phyloP scores from a whole-genome alignment of 2,329 filamentous ascomycete genomes.

The Metarhizium humberi region DNA sequence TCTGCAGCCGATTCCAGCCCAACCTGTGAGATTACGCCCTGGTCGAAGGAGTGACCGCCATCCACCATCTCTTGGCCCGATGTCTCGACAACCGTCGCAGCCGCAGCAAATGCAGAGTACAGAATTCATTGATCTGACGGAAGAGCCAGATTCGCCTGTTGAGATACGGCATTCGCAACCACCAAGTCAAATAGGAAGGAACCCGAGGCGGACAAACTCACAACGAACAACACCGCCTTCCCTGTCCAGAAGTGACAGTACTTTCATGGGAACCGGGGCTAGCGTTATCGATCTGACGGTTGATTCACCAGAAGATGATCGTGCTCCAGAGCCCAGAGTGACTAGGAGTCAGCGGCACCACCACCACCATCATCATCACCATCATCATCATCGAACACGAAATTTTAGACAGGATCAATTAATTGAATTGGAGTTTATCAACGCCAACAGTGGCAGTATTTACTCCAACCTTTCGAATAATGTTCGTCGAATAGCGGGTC shows the following conservation, averaged over 20 bases:
- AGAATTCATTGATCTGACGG: constrained; percentile 40
- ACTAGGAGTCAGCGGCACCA: constrained; percentile 5
- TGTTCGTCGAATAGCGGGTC: constrained; percentile 17
- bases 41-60: background rate
- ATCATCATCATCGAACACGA: constrained; percentile 6
- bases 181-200: constrained; percentile 14
- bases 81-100: background rate
- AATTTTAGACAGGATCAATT: constrained; percentile 13
- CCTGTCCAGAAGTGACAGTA: constrained; percentile 35
- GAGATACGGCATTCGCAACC: constrained; percentile 23
- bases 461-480: constrained; percentile 13
- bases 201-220: constrained; percentile 33
- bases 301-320: constrained; percentile 31
- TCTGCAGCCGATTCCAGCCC: background rate
- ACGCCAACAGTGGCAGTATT: constrained; percentile 8
- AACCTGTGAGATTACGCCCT: background rate
- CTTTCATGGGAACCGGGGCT: constrained; percentile 22
- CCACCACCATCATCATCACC: constrained; percentile 10
- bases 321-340: constrained; percentile 4
- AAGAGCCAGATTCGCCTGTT: constrained; percentile 38
- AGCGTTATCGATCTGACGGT: constrained; percentile 44
- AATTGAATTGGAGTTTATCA: constrained; percentile 17
- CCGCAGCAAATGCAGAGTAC: constrained; percentile 9
- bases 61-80: background rate
- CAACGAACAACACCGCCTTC: constrained; percentile 31